These are phyloP conservation scores for Lolium perenne DNA, from an alignment of 176 grass and related monocot genomes.

Conservation along the genomic window DNA sequence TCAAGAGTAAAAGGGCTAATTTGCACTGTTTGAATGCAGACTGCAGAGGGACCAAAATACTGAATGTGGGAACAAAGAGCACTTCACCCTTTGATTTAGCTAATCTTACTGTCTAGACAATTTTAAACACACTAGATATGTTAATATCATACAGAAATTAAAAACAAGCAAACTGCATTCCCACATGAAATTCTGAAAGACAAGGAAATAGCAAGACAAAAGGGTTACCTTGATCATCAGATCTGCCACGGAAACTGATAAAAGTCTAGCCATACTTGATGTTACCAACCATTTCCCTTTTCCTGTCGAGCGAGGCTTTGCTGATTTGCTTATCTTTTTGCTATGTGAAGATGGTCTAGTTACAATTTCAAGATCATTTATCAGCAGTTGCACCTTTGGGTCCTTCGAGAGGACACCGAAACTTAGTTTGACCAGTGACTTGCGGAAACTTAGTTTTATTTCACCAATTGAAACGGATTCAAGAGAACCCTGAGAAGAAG, in stretches of 20 bases:
- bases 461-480: slow-evolving; percentile 92
- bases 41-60: slow-evolving; percentile 32
- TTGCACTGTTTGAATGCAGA: slow-evolving; percentile 27
- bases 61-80: neutral
- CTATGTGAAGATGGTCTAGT: slow-evolving; percentile 64
- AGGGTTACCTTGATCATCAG: slow-evolving; percentile 88
- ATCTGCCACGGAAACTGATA: slow-evolving; percentile 89
- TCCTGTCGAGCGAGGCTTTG: slow-evolving; percentile 80
- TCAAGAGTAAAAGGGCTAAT: neutral
- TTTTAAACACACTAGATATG: slow-evolving; percentile 11
- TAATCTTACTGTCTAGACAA: slow-evolving; percentile 17
- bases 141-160: neutral
- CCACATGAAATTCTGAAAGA: slow-evolving; percentile 49
- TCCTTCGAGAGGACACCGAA: slow-evolving; percentile 97
- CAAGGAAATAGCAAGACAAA: slow-evolving; percentile 21
- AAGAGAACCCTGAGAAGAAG: slow-evolving; percentile 75
- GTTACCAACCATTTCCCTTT: slow-evolving; percentile 98
- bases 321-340: slow-evolving; percentile 65
- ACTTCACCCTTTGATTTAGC: slow-evolving; percentile 1
- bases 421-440: slow-evolving; percentile 92
- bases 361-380: slow-evolving; percentile 93
- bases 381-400: slow-evolving; percentile 88
- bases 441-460: slow-evolving; percentile 98
- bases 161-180: slow-evolving; percentile 1
- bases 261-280: slow-evolving; percentile 79